Conservation (phyloP, 176 grass and related monocot genomes). For the Urochloa ruziziensis region DNA sequence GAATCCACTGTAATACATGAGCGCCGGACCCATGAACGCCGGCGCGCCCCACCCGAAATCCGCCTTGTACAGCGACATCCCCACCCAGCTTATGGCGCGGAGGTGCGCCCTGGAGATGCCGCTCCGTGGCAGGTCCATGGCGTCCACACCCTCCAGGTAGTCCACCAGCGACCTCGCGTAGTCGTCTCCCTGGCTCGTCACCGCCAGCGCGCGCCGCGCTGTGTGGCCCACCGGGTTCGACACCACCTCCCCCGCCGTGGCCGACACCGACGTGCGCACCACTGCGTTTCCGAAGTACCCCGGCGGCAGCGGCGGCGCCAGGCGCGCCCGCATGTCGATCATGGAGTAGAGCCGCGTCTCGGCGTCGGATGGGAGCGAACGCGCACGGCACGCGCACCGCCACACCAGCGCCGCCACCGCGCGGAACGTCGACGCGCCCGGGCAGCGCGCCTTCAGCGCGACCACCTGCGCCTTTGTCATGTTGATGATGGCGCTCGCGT, state of each 20-base stretch:
- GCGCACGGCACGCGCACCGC: conserved; percentile 48
- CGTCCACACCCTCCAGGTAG: conserved; percentile 43
- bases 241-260: conserved; percentile 24
- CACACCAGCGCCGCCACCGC: conserved; percentile 51
- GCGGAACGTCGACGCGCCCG: conserved; percentile 49
- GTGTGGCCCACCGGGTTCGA: conserved; percentile 10
- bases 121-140: conserved; percentile 25
- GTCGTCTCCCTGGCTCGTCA: conserved; percentile 38
- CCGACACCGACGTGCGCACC: conserved; percentile 35
- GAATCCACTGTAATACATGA: conserved; percentile 58
- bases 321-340: conserved; percentile 55
- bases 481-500: conserved; percentile 31
- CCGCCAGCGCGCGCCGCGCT: conserved; percentile 14
- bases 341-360: conserved; percentile 65
- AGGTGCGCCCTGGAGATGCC: conserved; percentile 37
- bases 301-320: conserved; percentile 41
- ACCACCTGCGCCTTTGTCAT: conserved; percentile 26
- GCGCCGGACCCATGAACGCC: conserved; percentile 44
- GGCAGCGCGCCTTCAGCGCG: conserved; percentile 35
- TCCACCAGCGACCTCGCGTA: conserved; percentile 52
- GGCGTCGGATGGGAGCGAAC: not conserved
- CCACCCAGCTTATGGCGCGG: conserved; percentile 62
- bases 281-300: conserved; percentile 63
- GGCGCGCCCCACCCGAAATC: conserved; percentile 66
- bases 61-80: conserved; percentile 42